A percentile compares a stretch with the other conserved stretches of the same genome.
These are phyloP conservation scores for Asterochloris erici DNA, from an alignment of 139 green algal species.

Conservation along the genomic window DNA sequence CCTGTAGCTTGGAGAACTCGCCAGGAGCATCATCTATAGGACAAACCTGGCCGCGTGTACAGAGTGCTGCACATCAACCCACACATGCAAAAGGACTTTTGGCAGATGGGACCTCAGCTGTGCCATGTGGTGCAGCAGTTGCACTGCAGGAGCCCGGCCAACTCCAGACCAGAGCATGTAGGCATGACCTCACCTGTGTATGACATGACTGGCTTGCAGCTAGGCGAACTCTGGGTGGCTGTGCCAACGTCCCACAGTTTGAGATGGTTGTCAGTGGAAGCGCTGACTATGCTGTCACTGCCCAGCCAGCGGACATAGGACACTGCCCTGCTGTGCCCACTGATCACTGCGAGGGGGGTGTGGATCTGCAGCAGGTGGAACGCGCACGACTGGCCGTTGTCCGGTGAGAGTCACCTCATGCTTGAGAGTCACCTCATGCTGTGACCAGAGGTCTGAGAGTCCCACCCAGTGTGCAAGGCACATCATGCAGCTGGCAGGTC, in stretches of 20 bases:
- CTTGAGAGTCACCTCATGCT: not conserved
- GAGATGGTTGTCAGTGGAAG: constrained; percentile 65
- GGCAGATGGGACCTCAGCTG: too few species aligned
- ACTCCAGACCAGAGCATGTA: too few species aligned
- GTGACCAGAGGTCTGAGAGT: too few species aligned
- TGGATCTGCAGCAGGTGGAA: not conserved
- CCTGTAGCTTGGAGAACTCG: too few species aligned
- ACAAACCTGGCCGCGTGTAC: too few species aligned
- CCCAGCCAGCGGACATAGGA: constrained; percentile 72
- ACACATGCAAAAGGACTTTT: too few species aligned
- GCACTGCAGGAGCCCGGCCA: too few species aligned
- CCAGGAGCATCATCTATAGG: too few species aligned
- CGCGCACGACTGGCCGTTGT: not conserved
- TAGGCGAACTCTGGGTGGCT: not conserved
- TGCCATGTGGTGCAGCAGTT: too few species aligned
- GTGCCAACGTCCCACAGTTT: constrained; percentile 40
- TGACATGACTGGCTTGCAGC: constrained; percentile 5
- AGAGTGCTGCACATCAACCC: too few species aligned
- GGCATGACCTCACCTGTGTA: constrained; percentile 12
- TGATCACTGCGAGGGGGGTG: constrained; percentile 44
- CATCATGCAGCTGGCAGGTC: not conserved
- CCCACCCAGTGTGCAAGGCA: not conserved
- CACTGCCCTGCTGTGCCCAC: constrained; percentile 61
- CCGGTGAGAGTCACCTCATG: not conserved
- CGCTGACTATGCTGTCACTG: constrained; percentile 46